phyloP scores from a whole-genome alignment of 345 rosid genomes.

The Arabidopsis arenosa region DNA sequence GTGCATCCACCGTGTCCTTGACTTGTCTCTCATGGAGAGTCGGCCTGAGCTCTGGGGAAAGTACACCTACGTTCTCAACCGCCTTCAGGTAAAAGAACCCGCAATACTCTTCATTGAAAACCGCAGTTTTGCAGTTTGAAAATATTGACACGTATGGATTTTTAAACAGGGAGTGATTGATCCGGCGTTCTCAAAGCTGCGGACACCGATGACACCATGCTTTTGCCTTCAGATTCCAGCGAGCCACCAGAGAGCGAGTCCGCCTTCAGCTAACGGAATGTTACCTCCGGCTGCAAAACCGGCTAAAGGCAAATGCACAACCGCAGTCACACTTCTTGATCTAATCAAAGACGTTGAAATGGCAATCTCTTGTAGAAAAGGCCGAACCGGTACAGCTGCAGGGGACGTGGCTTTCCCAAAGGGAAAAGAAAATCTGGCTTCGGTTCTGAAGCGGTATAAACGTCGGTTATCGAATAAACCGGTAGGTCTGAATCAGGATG shows the following conservation, averaged over 20 bases:
- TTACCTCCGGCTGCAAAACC: constrained; percentile 75
- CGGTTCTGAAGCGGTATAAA: constrained; percentile 95
- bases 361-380: constrained; percentile 90
- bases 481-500: constrained; percentile 45
- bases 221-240: constrained; percentile 78
- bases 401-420: constrained; percentile 97
- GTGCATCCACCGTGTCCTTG: constrained; percentile 94
- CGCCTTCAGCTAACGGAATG: constrained; percentile 73
- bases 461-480: constrained; percentile 75
- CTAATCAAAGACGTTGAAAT: constrained; percentile 86
- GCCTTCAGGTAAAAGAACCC: constrained; percentile 76
- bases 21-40: constrained; percentile 93
- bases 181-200: constrained; percentile 78
- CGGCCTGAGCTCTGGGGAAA: constrained; percentile 99
- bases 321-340: constrained; percentile 66
- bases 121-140: not conserved
- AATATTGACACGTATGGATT: constrained; percentile 30
- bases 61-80: constrained; percentile 93
- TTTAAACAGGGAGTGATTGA: constrained; percentile 82
- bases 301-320: constrained; percentile 83
- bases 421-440: constrained; percentile 95
- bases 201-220: constrained; percentile 75
- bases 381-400: constrained; percentile 91
- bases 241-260: constrained; percentile 60
- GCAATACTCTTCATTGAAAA: not conserved